Evolutionary conservation across 2,329 filamentous ascomycete species (phyloP), one percentile per base, ranked within the genome.

Genomic region (Paecilomyces niveus): DNA sequence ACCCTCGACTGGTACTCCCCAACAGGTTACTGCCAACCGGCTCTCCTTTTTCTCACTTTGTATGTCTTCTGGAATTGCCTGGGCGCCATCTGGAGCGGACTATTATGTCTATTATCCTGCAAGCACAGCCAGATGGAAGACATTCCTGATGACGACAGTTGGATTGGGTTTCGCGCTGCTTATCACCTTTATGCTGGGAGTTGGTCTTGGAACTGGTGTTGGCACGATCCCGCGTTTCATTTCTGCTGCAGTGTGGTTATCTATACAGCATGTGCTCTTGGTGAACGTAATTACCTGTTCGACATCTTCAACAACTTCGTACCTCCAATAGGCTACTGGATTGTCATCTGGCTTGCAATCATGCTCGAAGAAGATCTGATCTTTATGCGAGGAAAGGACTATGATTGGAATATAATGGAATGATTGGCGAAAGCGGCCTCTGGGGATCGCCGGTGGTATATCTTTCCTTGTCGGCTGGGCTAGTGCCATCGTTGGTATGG

Each of bases 271-370:
- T 79, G 76, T 60, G 76, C 75, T 4, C 71, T 78, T 56, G 77
- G 74, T 3, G 78, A 77, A 0, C 72, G 76, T 1, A 72, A 78
- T 54, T 68, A 72, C 49, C 66, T 80, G 1, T 79, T 76, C 61
- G 67, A 73, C 32, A 74, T 80, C 50, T 78, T 79, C 61, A 68
- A 75, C 56, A 73, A 76, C 57, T 78, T 80, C 57, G 65, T 80
- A 15, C 74, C 77, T 7, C 60, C 80, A 18, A 79, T 80, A 63
- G 75, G 76, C 4, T 80, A 80, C 60, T 80, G 77, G 77, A 64
- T 76, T 8, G 67, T 71, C 21, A 74, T 76, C 39, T 79, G 73
- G 70, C 63, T 79, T 54, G 70, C 72, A 35, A 76, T 80, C 51
- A 67, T 74, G 5, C 53, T 78, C 2, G 69, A 78, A 58, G 74